Conservation (phyloP, 2,329 filamentous ascomycete species). For the Neofusicoccum sp. region DNA sequence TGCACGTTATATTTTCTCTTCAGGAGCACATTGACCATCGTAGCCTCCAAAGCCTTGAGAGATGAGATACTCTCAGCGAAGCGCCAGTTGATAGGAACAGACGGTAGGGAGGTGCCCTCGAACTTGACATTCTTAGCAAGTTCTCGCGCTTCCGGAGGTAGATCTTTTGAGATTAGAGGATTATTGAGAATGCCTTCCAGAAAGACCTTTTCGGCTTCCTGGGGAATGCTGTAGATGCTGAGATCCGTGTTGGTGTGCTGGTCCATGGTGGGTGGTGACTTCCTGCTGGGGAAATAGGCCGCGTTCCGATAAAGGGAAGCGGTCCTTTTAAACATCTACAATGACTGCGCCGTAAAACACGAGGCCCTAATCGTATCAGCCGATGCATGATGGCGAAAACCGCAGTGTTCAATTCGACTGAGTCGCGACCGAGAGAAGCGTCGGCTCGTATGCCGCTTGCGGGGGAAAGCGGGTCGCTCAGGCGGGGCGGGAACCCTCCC, state of each 20-base stretch:
- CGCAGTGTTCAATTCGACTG: not conserved
- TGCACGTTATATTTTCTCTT: constrained; percentile 46
- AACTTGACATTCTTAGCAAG: constrained; percentile 41
- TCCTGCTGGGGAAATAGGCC: too few relatives aligned
- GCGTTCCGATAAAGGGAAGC: not conserved
- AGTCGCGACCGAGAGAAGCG: too few relatives aligned
- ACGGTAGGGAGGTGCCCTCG: constrained; percentile 44
- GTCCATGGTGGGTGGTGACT: not conserved
- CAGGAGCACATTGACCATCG: constrained; percentile 46
- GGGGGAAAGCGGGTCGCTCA: not conserved
- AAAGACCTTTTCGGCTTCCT: constrained; percentile 27
- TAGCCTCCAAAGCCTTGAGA: constrained; percentile 51
- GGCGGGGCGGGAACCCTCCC: too few relatives aligned
- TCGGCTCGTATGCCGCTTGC: not conserved
- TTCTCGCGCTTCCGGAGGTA: constrained; percentile 38
- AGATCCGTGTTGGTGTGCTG: not conserved
- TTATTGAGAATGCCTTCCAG: constrained; percentile 46
- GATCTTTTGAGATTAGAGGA: constrained; percentile 35
- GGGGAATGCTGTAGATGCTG: constrained; percentile 29
- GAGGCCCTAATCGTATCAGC: not conserved
- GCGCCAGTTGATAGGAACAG: constrained; percentile 56
- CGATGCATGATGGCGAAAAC: not conserved
- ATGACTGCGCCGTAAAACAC: not conserved
- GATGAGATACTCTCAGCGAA: constrained; percentile 55
- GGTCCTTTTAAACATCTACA: not conserved